Evolutionary conservation across 768 basidiomycete genomes (phyloP).

Genomic region (Sporobolomyces phaffii): DNA sequence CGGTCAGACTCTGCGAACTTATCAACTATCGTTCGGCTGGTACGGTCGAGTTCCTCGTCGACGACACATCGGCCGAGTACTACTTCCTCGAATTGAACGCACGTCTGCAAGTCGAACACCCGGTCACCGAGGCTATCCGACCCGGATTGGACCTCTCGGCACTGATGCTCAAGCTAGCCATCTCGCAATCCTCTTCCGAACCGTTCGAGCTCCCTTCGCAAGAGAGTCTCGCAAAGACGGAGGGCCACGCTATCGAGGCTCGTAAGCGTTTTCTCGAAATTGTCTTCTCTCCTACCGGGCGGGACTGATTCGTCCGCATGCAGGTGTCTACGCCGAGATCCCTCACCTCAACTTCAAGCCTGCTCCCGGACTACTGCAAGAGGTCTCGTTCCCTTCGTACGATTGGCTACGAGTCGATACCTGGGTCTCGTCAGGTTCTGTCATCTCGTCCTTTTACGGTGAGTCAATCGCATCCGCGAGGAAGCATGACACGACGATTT

Average conservation of each 20-base stretch:
- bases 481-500: not conserved
- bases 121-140: constrained; percentile 20
- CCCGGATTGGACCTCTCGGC: constrained; percentile 57
- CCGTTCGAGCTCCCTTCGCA: not conserved
- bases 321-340: constrained; percentile 59
- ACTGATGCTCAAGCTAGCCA: constrained; percentile 44
- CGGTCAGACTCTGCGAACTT: constrained; percentile 18
- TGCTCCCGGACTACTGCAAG: constrained; percentile 59
- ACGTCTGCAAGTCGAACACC: constrained; percentile 63
- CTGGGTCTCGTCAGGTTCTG: constrained; percentile 53
- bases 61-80: constrained; percentile 51
- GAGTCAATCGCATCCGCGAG: too few species aligned
- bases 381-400: constrained; percentile 49
- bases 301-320: too few species aligned
- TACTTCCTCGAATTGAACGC: constrained; percentile 72
- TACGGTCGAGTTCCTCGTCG: constrained; percentile 58
- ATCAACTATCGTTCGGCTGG: constrained; percentile 32
- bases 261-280: too few species aligned
- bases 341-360: constrained; percentile 58
- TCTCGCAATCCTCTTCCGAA: not conserved
- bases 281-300: too few species aligned
- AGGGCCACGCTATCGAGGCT: constrained; percentile 54
- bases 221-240: not conserved
- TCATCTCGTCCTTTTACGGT: constrained; percentile 50
- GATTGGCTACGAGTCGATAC: constrained; percentile 44